A percentile compares a stretch with the other conserved stretches of the same genome.
These are phyloP conservation scores for Epichloe gansuensis DNA, from an alignment of 2,329 filamentous ascomycete species.

Conservation along the genomic window DNA sequence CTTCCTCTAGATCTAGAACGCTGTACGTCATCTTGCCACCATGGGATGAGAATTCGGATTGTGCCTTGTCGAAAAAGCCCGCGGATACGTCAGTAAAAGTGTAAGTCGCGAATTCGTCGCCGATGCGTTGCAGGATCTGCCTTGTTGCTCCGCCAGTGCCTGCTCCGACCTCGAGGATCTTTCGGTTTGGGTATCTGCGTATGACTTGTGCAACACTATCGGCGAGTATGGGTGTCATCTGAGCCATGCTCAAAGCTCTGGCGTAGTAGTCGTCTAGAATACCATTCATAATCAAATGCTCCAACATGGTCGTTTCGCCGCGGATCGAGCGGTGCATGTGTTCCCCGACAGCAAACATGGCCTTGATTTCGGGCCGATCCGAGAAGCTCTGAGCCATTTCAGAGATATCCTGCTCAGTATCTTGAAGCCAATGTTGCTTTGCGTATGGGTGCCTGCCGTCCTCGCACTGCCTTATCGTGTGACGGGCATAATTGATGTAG, in stretches of 20 bases:
- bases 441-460: neutral
- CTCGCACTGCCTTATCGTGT: neutral
- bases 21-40: constrained; percentile 9
- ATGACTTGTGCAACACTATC: neutral
- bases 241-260: neutral
- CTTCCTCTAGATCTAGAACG: constrained; percentile 13
- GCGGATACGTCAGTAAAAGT: constrained; percentile 32
- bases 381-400: neutral
- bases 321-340: constrained; percentile 21
- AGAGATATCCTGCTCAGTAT: neutral
- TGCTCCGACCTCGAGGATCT: constrained; percentile 24
- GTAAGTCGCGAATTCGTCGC: constrained; percentile 21
- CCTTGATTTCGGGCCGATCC: constrained; percentile 12
- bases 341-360: constrained; percentile 18
- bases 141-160: constrained; percentile 30
- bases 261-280: constrained; percentile 13
- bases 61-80: constrained; percentile 25
- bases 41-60: constrained; percentile 16
- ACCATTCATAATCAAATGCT: constrained; percentile 22
- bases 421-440: neutral
- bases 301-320: constrained; percentile 22
- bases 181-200: neutral
- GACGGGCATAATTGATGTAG: neutral
- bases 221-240: neutral
- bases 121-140: constrained; percentile 20